Percentiles rank a stretch among this genome's conserved stretches.
These are phyloP conservation scores for Colletotrichum sp. DNA, from an alignment of 2,329 filamentous ascomycete species.

Conservation along the genomic window DNA sequence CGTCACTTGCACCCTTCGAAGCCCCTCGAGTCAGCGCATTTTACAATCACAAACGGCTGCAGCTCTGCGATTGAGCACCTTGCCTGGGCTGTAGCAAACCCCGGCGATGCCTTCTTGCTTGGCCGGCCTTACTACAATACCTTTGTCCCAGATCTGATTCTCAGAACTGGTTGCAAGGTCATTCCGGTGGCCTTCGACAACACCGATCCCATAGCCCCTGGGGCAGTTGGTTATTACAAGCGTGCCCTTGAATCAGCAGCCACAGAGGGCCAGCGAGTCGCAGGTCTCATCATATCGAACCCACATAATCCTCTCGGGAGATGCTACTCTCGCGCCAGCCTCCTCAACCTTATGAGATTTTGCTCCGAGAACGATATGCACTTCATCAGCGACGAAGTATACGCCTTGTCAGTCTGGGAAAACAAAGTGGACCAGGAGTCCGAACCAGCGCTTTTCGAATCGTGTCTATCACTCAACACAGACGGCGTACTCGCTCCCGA, in stretches of 20 bases:
- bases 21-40: constrained; percentile 33
- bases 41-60: constrained; percentile 44
- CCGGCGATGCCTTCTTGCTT: constrained; percentile 43
- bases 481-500: constrained; percentile 41
- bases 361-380: constrained; percentile 40
- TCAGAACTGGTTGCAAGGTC: constrained; percentile 40
- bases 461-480: constrained; percentile 38
- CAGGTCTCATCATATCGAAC: constrained; percentile 22
- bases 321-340: not conserved
- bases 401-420: constrained; percentile 47
- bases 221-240: not conserved
- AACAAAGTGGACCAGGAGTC: constrained; percentile 39
- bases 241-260: constrained; percentile 39
- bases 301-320: constrained; percentile 39
- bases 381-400: constrained; percentile 53
- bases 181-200: not conserved
- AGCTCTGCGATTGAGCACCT: constrained; percentile 45
- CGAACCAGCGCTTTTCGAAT: constrained; percentile 40
- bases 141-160: constrained; percentile 49
- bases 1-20: constrained; percentile 31
- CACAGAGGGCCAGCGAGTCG: constrained; percentile 14
- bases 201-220: not conserved
- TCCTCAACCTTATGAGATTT: not conserved
- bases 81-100: constrained; percentile 42
- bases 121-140: constrained; percentile 52